These are phyloP conservation scores for Ocimum tenuiflorum DNA, from an alignment of 257 asterid species.

Conservation along the genomic window DNA sequence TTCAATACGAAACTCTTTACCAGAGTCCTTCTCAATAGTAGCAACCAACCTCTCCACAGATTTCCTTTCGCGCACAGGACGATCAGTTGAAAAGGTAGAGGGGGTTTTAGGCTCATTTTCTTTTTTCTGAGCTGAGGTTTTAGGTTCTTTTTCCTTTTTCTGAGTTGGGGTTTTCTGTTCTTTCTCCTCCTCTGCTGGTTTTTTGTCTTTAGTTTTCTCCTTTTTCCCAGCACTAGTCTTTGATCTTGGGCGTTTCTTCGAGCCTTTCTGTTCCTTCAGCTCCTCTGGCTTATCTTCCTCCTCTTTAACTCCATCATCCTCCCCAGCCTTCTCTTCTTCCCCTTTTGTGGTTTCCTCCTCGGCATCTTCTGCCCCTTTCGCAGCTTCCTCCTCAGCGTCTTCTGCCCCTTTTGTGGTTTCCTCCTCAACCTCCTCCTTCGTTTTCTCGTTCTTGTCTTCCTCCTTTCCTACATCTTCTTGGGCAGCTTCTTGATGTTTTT, in stretches of 20 bases:
- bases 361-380: conserved; percentile 17
- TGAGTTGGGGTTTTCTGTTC: conserved; percentile 18
- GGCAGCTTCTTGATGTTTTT: conserved; percentile 19
- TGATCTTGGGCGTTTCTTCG: conserved; percentile 50
- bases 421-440: conserved; percentile 28
- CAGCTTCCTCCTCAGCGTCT: conserved; percentile 18
- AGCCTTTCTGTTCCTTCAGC: conserved; percentile 29
- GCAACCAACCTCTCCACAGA: conserved; percentile 93
- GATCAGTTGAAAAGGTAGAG: conserved; percentile 44
- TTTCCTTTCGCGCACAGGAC: conserved; percentile 91
- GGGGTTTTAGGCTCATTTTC: conserved; percentile 62
- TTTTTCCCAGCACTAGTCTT: conserved; percentile 34
- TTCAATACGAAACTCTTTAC: conserved; percentile 60
- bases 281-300: conserved; percentile 30
- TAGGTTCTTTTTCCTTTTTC: conserved; percentile 29
- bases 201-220: conserved; percentile 34
- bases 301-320: conserved; percentile 30
- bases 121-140: conserved; percentile 26
- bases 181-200: conserved; percentile 43
- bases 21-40: conserved; percentile 56
- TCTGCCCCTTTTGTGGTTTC: conserved; percentile 15
- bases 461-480: conserved; percentile 23
- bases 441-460: conserved; percentile 21
- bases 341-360: conserved; percentile 18
- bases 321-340: conserved; percentile 26